phyloP scores from a whole-genome alignment of 164 flowering plant species.

The Piper betle region DNA sequence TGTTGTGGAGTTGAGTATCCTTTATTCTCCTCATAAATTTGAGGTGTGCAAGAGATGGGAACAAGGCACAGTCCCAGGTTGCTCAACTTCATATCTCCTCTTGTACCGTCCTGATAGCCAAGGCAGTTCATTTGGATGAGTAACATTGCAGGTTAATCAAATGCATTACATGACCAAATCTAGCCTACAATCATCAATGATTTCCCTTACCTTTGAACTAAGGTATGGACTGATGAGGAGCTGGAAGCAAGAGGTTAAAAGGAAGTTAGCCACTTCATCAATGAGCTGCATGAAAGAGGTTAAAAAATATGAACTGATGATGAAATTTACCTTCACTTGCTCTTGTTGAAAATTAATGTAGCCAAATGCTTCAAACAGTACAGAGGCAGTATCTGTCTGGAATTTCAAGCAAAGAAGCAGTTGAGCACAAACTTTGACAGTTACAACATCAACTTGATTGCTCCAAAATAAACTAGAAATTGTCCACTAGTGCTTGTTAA shows the following conservation, averaged over 20 bases:
- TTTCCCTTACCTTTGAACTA: conserved; percentile 42
- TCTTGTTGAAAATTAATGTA: conserved; percentile 53
- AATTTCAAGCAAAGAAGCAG: conserved; percentile 1
- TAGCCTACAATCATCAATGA: not conserved
- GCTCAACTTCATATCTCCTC: conserved; percentile 29
- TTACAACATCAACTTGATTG: not conserved
- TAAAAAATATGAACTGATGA: too few relatives aligned
- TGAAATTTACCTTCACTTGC: conserved; percentile 44
- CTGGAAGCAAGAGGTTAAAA: conserved; percentile 19
- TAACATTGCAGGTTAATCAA: not conserved
- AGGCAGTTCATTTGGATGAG: not conserved
- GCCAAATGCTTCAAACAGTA: conserved; percentile 47
- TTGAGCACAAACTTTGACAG: not conserved
- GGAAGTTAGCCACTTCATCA: not conserved
- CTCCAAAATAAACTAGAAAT: not conserved
- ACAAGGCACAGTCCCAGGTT: conserved; percentile 60
- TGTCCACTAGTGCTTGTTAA: not conserved
- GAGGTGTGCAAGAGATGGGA: conserved; percentile 53
- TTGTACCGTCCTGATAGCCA: conserved; percentile 32
- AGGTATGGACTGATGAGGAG: conserved; percentile 46
- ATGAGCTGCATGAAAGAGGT: too few relatives aligned
- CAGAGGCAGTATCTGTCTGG: conserved; percentile 78
- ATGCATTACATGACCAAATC: not conserved
- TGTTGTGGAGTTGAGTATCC: conserved; percentile 64
- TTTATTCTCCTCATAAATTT: conserved; percentile 36